Evolutionary conservation across 306 rosid species (phyloP), one percentile per base, ranked within the genome.

Genomic region (Styphnolobium japonicum): DNA sequence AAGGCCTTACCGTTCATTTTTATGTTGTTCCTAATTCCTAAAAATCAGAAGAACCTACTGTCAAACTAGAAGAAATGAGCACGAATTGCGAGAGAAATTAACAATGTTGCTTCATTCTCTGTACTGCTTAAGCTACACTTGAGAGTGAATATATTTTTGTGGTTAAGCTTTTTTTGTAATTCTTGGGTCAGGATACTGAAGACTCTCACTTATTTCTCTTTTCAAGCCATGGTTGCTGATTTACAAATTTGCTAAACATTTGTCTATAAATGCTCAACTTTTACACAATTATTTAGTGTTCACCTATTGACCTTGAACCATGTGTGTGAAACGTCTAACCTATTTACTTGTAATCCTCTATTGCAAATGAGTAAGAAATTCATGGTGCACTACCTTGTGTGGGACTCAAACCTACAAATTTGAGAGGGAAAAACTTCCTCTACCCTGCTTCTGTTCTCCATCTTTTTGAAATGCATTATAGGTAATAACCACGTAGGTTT

Each of bases 31-130:
- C n/a, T n/a, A n/a, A n/a, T n/a, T n/a, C n/a, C n/a, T n/a, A n/a
- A n/a, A n/a, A n/a, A n/a, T n/a, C n/a, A n/a, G 62, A 33, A 31
- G 43, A 56, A 34, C 22, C 34, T 48, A 27, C 45, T 11, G 40
- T 40, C n/a, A 66, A 62, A 49, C 65, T 23, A 43, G 36, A 55
- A 74, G 42, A 66, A 31, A 65, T 33, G 57, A 78, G 18, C 67
- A 15, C 29, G 39, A 10, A 45, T 15, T 51, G 15, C 22, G 14
- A 52, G 39, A 63, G 55, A 60, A 75, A 45, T 31, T 3, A 61
- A 46, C 10, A 45, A 3, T 56, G 48, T 43, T 42, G 14, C 21
- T 19, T 46, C 49, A 29, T 36, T 4, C 16, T 48, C 43, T 12
- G 67, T n/a, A 16, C 12, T 36, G 64, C 37, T 71, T 45, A 40